Conservation (phyloP, 106 monocot genomes). For the Alisma plantagoaquatica region DNA sequence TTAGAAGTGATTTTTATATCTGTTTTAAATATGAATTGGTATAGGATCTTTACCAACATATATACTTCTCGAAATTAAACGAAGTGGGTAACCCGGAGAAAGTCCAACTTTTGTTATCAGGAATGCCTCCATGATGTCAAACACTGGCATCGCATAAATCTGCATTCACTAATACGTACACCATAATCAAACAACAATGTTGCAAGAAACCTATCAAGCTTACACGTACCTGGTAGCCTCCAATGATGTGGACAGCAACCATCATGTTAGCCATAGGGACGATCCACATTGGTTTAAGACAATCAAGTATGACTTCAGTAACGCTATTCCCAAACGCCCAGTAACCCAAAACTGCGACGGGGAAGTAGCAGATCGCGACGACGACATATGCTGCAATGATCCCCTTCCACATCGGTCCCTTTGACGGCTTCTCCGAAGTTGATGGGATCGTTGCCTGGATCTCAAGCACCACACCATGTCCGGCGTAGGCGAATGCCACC, state of each 20-base stretch:
- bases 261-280: neutral
- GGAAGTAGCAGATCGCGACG: neutral
- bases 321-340: neutral
- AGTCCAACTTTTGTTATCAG: too few species aligned
- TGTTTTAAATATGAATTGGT: too few species aligned
- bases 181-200: too few species aligned
- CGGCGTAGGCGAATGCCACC: conserved; percentile 1
- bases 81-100: too few species aligned
- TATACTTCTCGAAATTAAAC: too few species aligned
- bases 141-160: too few species aligned
- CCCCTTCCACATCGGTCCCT: neutral
- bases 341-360: neutral
- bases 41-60: too few species aligned
- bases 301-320: neutral
- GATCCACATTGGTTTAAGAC: neutral
- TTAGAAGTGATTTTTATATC: too few species aligned
- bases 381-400: neutral
- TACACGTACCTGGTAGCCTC: conserved; percentile 1
- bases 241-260: neutral
- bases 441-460: neutral
- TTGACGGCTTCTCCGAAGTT: neutral
- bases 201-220: too few species aligned
- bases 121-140: too few species aligned
- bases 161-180: too few species aligned
- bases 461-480: neutral